Base-by-base conservation (phyloP, 805 yeast species). In the Candida tallmaniae region DNA sequence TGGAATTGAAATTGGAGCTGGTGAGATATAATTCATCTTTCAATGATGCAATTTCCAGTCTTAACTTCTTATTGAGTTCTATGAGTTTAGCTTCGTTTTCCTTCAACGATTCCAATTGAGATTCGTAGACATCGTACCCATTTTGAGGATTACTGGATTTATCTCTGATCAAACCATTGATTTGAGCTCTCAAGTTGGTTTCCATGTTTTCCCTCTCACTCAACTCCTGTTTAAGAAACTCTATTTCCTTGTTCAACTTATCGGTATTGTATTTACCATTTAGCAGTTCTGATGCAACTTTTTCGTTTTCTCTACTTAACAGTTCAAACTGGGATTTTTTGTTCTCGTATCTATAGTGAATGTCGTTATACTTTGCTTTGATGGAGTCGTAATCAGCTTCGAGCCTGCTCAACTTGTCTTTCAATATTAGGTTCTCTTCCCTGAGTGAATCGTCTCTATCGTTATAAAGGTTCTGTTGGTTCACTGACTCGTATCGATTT, bases 41-140 rank as follows among this genome's bases (percentile, higher is more conserved):
- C 8, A 60, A 42, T 33, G 50, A 54, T 22, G 58, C 56, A 6
- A 57, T 38, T 29, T 62, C 60, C 4, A 46, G 41, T 35, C 50
- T 50, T 35, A 62, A 48, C 18, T 40, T 27, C 18, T 49, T 43
- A 31, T 48, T 56, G 21, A 50, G 42, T 4, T 34, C 44, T 5
- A 16, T 22, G 18, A 54, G 41, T 4, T 38, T 38, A 6, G 30
- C 25, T 32, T 58, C 62, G 17, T 40, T 52, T 4, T 19, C 29
- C 13, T 44, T 48, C 23, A 56, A 41, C 1, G 39, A 21, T 7
- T 56, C 53, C 18, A 58, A 46, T 32, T 58, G 60, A 2, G 46
- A 28, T 36, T 52, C 51, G 36, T 51, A 53, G 23, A 29, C 21
- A 5, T 27, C 23, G 10, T 48, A 39, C 9, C 43, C 25, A 16